Evolutionary conservation across 2,329 filamentous ascomycete genomes (phyloP).

Genomic region (Pseudomassariella vexata): DNA sequence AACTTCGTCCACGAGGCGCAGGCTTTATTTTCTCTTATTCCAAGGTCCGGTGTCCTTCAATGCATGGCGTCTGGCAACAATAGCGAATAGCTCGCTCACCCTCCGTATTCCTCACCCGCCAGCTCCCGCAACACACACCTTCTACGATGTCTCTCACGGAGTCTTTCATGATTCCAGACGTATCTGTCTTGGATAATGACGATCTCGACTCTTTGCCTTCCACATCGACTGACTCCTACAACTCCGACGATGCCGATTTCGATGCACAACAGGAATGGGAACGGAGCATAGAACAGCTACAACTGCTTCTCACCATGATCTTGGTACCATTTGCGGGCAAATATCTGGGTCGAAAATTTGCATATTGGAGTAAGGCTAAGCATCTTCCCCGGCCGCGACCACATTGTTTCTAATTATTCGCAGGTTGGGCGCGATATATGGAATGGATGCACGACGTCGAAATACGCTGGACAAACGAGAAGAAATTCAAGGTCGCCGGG

Average conservation of each 20-base stretch:
- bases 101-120: background rate
- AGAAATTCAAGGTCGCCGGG: conserved; percentile 57
- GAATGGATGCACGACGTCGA: conserved; percentile 85
- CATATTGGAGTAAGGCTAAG: conserved; percentile 78
- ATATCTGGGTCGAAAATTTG: conserved; percentile 89
- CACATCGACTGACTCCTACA: conserved; percentile 42
- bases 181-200: conserved; percentile 43
- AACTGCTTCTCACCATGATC: conserved; percentile 90
- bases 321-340: conserved; percentile 91
- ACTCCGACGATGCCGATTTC: conserved; percentile 58
- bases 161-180: conserved; percentile 47
- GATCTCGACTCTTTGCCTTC: conserved; percentile 62
- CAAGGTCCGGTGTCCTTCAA: background rate
- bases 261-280: conserved; percentile 96
- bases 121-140: too few species aligned
- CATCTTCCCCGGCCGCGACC: background rate
- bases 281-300: conserved; percentile 86
- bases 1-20: too few species aligned
- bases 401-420: background rate
- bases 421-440: conserved; percentile 92
- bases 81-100: conserved; percentile 4
- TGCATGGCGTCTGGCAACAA: background rate
- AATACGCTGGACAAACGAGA: conserved; percentile 58
- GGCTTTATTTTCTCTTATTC: too few species aligned
- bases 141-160: conserved; percentile 32